phyloP scores from a whole-genome alignment of 257 asterid genomes.

The Solanum bulbocastanum region DNA sequence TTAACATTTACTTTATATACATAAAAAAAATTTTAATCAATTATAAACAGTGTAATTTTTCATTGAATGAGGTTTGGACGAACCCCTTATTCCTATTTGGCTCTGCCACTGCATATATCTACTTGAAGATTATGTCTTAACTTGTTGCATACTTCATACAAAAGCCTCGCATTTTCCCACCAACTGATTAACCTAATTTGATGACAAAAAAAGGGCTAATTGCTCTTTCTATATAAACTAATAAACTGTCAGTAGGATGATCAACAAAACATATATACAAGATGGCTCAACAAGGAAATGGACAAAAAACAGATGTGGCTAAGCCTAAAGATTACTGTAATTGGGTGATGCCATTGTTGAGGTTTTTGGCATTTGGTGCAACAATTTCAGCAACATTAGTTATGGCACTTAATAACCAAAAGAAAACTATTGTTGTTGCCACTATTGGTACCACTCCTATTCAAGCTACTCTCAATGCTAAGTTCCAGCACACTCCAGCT shows the following conservation, averaged over 20 bases:
- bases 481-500: slow-evolving; percentile 82
- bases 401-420: slow-evolving; percentile 66
- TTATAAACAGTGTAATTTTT: neutral
- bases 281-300: neutral
- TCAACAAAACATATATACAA: neutral
- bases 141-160: neutral
- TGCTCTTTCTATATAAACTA: neutral
- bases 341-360: slow-evolving; percentile 21
- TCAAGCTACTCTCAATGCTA: slow-evolving; percentile 55
- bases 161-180: neutral
- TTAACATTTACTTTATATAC: neutral
- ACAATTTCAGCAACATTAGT: slow-evolving; percentile 50
- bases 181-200: neutral
- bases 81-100: neutral
- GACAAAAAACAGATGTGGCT: neutral
- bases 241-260: neutral
- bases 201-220: neutral
- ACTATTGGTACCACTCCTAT: slow-evolving; percentile 59
- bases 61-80: neutral
- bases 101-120: neutral
- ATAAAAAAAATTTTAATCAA: neutral
- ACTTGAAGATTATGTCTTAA: neutral
- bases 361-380: slow-evolving; percentile 49
- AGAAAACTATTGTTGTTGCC: slow-evolving; percentile 39
- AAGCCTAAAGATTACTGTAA: slow-evolving; percentile 2